Evolutionary conservation across 805 yeast genomes (phyloP).

Genomic region (Barnettozyma sucrosica): DNA sequence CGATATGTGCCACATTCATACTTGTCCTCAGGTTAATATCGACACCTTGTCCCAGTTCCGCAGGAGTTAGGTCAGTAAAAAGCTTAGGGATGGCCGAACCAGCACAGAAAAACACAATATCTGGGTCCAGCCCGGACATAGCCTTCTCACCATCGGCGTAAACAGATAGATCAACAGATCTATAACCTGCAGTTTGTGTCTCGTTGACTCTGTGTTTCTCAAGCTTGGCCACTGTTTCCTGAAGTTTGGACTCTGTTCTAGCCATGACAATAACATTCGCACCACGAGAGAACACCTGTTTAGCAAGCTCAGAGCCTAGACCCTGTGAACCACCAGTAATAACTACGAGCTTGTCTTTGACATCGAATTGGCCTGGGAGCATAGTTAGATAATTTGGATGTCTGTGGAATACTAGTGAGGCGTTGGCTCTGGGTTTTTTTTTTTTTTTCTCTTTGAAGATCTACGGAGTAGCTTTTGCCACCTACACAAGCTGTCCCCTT

Average conservation of each 20-base stretch:
- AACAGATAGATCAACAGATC: conserved; percentile 60
- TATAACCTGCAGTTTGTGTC: conserved; percentile 27
- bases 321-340: conserved; percentile 97
- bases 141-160: conserved; percentile 44
- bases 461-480: not conserved
- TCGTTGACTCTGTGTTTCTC: conserved; percentile 26
- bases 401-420: too few relatives aligned
- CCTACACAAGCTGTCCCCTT: not conserved
- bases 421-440: too few relatives aligned
- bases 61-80: conserved; percentile 57
- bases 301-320: conserved; percentile 75
- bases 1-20: conserved; percentile 61
- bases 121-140: conserved; percentile 49
- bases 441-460: not conserved
- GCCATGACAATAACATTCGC: conserved; percentile 74
- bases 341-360: conserved; percentile 45
- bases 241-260: conserved; percentile 59
- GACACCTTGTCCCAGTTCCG: conserved; percentile 57
- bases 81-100: conserved; percentile 80
- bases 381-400: not conserved
- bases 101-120: conserved; percentile 78
- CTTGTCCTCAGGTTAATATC: conserved; percentile 69
- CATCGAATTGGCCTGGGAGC: conserved; percentile 17
- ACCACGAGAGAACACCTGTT: conserved; percentile 43
- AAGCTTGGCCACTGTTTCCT: conserved; percentile 42